These are phyloP conservation scores for Diaporthe sp. DNA, from an alignment of 2,329 filamentous ascomycete species.

Conservation along the genomic window DNA sequence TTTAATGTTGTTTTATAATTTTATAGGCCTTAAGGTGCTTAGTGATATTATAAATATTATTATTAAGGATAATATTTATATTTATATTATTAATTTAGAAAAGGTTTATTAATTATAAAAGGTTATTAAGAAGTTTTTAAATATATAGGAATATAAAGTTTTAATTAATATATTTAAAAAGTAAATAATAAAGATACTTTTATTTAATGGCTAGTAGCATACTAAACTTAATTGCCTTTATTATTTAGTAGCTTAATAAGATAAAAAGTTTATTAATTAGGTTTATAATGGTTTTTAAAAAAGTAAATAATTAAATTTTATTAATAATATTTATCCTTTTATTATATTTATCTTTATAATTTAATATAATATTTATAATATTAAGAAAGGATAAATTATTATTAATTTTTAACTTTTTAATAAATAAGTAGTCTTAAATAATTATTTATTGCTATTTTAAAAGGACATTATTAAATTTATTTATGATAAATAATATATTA, in stretches of 20 bases:
- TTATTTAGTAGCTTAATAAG: too few species aligned
- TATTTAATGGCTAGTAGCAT: too few species aligned
- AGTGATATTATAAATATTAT: not conserved
- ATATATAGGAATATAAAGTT: not conserved
- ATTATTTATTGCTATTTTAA: too few species aligned
- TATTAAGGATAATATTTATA: not conserved
- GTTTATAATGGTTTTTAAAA: not conserved
- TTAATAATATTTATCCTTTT: not conserved
- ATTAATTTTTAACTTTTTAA: not conserved
- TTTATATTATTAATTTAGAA: not conserved
- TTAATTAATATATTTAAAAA: not conserved
- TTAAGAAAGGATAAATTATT: not conserved
- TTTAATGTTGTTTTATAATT: not conserved
- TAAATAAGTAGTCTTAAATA: too few species aligned
- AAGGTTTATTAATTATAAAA: not conserved
- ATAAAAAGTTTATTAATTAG: not conserved
- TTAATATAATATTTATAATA: too few species aligned
- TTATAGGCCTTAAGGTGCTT: not conserved
- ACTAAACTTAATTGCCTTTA: too few species aligned
- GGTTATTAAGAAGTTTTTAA: not conserved
- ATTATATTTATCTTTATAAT: too few species aligned
- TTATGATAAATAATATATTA: too few species aligned
- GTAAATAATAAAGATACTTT: too few species aligned
- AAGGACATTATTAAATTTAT: too few species aligned
- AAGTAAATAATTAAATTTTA: not conserved